Evolutionary conservation across 192 early-diverging fungal species (phyloP).

Genomic region (Gaertneriomyces semiglobifer): DNA sequence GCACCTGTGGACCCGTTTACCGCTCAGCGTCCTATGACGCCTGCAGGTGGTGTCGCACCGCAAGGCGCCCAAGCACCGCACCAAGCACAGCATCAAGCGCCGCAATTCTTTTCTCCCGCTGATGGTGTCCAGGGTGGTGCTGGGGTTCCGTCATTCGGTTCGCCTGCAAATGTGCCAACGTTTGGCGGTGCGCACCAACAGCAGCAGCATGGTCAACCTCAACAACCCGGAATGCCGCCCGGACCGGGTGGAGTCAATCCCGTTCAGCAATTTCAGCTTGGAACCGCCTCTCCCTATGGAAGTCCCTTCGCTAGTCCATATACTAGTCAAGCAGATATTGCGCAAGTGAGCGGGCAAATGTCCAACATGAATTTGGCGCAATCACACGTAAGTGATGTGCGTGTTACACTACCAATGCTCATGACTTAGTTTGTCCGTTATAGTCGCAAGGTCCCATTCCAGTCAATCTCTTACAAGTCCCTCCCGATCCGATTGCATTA

Average conservation of each 20-base stretch:
- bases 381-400: neutral
- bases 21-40: slow-evolving; percentile 13
- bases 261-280: too few relatives aligned
- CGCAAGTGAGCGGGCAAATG: neutral
- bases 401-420: neutral
- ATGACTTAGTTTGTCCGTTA: neutral
- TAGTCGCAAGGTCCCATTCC: slow-evolving; percentile 11
- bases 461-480: slow-evolving; percentile 34
- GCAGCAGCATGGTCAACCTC: slow-evolving; percentile 7
- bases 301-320: neutral
- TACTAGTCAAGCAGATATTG: slow-evolving; percentile 9
- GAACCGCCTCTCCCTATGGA: too few relatives aligned
- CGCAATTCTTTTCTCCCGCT: slow-evolving; percentile 22
- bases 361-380: neutral
- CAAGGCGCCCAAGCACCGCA: slow-evolving; percentile 3
- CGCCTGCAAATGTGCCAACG: slow-evolving; percentile 4
- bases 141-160: slow-evolving; percentile 6
- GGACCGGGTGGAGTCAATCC: too few relatives aligned
- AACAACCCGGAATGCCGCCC: neutral
- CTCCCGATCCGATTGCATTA: slow-evolving; percentile 20
- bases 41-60: slow-evolving; percentile 18
- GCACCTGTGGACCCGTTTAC: slow-evolving; percentile 26
- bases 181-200: slow-evolving; percentile 24
- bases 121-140: slow-evolving; percentile 1
- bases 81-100: neutral